phyloP scores from a whole-genome alignment of 257 asterid species.

The Henckelia pumila region DNA sequence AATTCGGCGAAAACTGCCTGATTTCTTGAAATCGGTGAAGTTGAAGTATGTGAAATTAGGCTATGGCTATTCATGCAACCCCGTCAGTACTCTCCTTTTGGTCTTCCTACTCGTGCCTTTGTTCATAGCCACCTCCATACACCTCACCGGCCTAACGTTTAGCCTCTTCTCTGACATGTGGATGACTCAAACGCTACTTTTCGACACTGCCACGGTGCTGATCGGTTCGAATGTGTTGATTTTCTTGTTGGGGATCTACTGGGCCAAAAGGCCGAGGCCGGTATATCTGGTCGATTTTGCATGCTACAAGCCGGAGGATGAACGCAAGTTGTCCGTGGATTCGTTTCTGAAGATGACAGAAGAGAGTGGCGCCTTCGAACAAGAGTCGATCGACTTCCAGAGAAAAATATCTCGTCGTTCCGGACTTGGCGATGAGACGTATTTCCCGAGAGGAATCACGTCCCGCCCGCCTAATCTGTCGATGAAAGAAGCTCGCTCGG shows the following conservation, averaged over 20 bases:
- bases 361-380: constrained; percentile 32
- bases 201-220: constrained; percentile 42
- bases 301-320: constrained; percentile 51
- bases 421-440: constrained; percentile 57
- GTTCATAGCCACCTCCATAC: constrained; percentile 32
- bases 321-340: constrained; percentile 38
- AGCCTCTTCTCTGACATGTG: constrained; percentile 35
- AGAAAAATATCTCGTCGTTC: constrained; percentile 43
- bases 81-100: constrained; percentile 35
- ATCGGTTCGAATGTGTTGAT: constrained; percentile 29
- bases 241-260: constrained; percentile 46
- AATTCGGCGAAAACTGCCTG: constrained; percentile 43
- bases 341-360: constrained; percentile 42
- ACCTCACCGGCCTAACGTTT: constrained; percentile 29
- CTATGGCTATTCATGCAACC: constrained; percentile 62
- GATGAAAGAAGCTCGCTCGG: constrained; percentile 44
- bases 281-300: constrained; percentile 52
- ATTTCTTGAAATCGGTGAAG: constrained; percentile 52
- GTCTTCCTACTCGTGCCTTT: constrained; percentile 33
- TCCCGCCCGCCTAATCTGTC: constrained; percentile 42
- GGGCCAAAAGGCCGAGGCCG: constrained; percentile 44
- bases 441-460: constrained; percentile 44
- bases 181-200: constrained; percentile 27
- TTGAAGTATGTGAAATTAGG: constrained; percentile 68
- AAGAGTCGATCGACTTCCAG: constrained; percentile 44